Base-by-base conservation (phyloP, 352 stramenopile species). In the Pythium chondricola region DNA sequence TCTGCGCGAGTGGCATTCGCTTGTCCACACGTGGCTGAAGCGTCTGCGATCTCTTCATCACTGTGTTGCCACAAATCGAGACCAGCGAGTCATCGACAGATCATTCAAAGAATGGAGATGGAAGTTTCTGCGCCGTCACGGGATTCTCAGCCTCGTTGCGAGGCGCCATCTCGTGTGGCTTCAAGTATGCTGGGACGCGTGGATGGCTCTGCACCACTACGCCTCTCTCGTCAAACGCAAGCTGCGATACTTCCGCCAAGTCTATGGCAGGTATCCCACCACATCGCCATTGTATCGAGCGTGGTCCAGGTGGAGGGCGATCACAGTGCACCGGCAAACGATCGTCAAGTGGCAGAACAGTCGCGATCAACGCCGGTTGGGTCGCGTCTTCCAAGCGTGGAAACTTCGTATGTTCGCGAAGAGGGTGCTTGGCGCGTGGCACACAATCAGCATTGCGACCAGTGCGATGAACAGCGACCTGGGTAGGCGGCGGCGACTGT, bases 261-360 rank as follows among this genome's bases (percentile, higher is more conserved):
- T 79, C 0, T 71, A 64, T 35, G 70, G 70, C 7, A 43, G 37
- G 6, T 56, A 78, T 36, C 52, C 70, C 21, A 30, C 35, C 2
- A 67, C 56, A 6, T 80, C 63, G 1, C 43, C 55, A 2, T 25
- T 77, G 1, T 40, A 18, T 0, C 48, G 63, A 48, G 3, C 31
- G 6, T 84, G 68, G 67, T 0, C 5, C 9, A 43, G 43, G 7
- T 87, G 75, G 75, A 61, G 54, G 4, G 8, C 20, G 1, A 53
- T 22, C 22, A 47, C 47, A 29, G 8, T 29, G 6, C 22, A 30
- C 6, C 17, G 55, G 14, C 45, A 9, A 17, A 41, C 13, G 27
- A 24, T 30, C 4, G 25, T 47, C 2, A 66, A 52, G 20, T 36
- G n/a, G n/a, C n/a, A n/a, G n/a, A n/a, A n/a, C n/a, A n/a, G n/a